Evolutionary conservation across 2,329 filamentous ascomycete species (phyloP).

Genomic region (Alternaria triticimaculans): DNA sequence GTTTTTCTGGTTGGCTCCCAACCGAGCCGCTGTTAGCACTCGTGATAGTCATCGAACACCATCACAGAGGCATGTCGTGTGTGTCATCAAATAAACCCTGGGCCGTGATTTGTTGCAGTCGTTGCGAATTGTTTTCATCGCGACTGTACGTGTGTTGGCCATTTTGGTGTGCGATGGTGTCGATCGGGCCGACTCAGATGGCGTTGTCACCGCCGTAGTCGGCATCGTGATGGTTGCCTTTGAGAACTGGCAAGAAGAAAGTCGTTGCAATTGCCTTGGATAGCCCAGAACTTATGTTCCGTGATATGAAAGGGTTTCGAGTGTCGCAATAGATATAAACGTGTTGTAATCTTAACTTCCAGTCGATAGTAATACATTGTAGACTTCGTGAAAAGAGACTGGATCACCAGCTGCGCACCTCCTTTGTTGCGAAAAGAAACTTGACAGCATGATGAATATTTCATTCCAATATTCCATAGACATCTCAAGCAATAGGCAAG

Average conservation of each 20-base stretch:
- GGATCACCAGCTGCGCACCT: neutral
- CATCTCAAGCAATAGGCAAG: too few species aligned
- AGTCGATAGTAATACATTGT: neutral
- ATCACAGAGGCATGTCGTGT: neutral
- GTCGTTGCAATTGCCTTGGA: neutral
- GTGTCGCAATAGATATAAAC: neutral
- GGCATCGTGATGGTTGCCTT: neutral
- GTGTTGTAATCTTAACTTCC: neutral
- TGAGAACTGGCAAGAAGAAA: neutral
- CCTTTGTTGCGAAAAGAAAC: neutral
- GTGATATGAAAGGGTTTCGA: neutral
- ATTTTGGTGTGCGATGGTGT: neutral
- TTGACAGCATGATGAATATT: neutral
- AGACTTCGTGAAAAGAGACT: neutral
- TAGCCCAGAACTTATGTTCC: neutral
- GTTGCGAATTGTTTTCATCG: too few species aligned
- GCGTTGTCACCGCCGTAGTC: neutral
- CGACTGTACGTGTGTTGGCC: neutral
- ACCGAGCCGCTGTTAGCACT: conserved; percentile 1
- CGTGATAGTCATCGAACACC: neutral
- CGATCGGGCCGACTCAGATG: neutral
- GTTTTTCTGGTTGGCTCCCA: conserved; percentile 16
- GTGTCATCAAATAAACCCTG: neutral
- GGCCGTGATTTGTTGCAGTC: neutral
- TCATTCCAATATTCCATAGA: neutral